Conservation (phyloP, 2,329 filamentous ascomycete genomes). For the Aspergillus flavus region DNA sequence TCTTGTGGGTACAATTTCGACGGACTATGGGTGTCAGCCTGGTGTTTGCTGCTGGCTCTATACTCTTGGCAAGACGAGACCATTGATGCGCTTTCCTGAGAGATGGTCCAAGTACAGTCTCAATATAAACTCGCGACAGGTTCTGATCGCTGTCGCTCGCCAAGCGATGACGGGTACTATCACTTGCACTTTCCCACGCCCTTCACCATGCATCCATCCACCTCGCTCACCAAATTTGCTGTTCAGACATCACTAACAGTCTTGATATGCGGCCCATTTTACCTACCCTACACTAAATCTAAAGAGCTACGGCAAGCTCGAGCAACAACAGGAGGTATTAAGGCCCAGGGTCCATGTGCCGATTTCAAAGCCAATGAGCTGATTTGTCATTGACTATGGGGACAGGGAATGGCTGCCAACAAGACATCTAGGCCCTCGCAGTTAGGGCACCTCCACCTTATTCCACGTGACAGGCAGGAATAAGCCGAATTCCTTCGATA, state of each 20-base stretch:
- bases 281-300: conserved; percentile 11
- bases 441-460: neutral
- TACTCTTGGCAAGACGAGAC: neutral
- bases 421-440: neutral
- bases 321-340: neutral
- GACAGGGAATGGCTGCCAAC: neutral
- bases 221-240: neutral
- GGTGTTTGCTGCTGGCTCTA: neutral
- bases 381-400: neutral
- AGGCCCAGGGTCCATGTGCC: neutral
- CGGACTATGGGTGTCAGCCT: neutral
- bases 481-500: neutral
- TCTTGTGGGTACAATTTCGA: neutral
- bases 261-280: conserved; percentile 13
- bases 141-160: neutral
- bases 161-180: neutral
- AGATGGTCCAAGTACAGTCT: neutral
- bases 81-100: neutral
- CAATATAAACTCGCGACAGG: neutral
- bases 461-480: neutral
- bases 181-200: neutral
- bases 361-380: neutral
- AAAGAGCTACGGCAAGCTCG: neutral
- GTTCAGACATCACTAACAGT: conserved; percentile 8
- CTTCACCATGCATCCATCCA: neutral